A percentile compares a stretch with the other conserved stretches of the same genome.
Conservation (phyloP, 225 moss, liverwort and hornwort species). For the Pleurozium schreberi region DNA sequence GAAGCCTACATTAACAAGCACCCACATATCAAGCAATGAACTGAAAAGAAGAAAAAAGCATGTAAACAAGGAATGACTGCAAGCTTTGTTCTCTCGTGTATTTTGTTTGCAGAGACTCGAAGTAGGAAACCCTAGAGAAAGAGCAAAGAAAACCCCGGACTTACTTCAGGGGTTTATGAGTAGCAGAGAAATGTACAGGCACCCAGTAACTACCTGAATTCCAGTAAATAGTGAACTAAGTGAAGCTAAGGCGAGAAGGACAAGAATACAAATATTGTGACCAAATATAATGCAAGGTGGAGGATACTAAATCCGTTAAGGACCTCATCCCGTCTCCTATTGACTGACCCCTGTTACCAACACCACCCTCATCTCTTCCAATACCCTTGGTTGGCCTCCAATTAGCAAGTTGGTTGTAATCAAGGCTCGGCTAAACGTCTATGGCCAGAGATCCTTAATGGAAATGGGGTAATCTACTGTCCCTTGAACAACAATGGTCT, state of each 20-base stretch:
- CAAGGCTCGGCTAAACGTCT: not conserved
- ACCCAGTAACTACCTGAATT: not conserved
- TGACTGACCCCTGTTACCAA: not conserved
- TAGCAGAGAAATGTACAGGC: not conserved
- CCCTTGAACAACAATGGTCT: not conserved
- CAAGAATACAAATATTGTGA: not conserved
- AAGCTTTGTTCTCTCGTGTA: not conserved
- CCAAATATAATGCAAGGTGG: not conserved
- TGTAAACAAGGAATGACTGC: not conserved
- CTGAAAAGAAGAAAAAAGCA: not conserved
- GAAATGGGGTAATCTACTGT: not conserved
- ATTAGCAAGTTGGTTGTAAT: not conserved
- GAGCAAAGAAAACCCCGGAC: not conserved
- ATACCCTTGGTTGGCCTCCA: not conserved
- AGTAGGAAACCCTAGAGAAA: not conserved
- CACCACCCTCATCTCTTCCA: not conserved
- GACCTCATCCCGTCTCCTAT: no score
- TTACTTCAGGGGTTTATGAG: not conserved
- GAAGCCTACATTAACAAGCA: constrained; percentile 26
- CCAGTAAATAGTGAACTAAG: not conserved
- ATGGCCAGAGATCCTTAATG: not conserved
- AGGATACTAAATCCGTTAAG: no score
- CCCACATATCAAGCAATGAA: not conserved
- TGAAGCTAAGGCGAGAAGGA: not conserved
- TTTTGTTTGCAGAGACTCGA: not conserved